Evolutionary conservation across 2,329 filamentous ascomycete genomes (phyloP).

Genomic region (Amphichorda felina): DNA sequence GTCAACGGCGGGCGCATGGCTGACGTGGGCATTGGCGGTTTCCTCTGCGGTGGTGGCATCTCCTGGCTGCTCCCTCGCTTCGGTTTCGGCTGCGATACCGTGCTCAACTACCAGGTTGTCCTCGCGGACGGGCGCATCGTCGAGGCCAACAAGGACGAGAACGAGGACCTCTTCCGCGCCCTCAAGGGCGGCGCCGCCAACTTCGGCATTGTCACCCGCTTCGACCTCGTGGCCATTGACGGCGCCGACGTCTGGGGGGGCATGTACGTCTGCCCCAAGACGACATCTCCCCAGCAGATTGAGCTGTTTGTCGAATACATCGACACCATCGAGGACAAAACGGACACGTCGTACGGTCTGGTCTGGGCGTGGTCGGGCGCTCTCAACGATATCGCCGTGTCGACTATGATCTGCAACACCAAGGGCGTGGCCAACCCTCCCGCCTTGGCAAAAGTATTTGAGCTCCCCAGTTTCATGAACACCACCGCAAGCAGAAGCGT

Average conservation of each 20-base stretch:
- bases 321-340: conserved; percentile 11
- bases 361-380: too few relatives aligned
- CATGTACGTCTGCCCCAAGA: conserved; percentile 13
- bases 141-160: conserved; percentile 20
- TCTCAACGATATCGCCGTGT: too few relatives aligned
- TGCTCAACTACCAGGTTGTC: conserved; percentile 27
- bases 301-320: conserved; percentile 20
- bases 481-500: too few relatives aligned
- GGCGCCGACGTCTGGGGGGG: conserved; percentile 19
- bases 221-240: conserved; percentile 16
- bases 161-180: conserved; percentile 29
- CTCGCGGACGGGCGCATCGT: conserved; percentile 25
- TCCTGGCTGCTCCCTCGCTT: too few relatives aligned
- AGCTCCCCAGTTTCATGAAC: too few relatives aligned
- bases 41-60: background rate
- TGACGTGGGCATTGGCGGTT: too few relatives aligned
- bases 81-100: conserved; percentile 26
- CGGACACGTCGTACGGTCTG: too few relatives aligned
- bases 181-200: conserved; percentile 32
- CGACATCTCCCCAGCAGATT: conserved; percentile 10
- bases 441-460: conserved; percentile 14
- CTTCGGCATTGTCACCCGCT: conserved; percentile 21
- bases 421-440: background rate
- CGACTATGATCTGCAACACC: background rate
- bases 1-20: too few relatives aligned